phyloP scores from a whole-genome alignment of 2,329 filamentous ascomycete genomes.

The Fusarium sp. region DNA sequence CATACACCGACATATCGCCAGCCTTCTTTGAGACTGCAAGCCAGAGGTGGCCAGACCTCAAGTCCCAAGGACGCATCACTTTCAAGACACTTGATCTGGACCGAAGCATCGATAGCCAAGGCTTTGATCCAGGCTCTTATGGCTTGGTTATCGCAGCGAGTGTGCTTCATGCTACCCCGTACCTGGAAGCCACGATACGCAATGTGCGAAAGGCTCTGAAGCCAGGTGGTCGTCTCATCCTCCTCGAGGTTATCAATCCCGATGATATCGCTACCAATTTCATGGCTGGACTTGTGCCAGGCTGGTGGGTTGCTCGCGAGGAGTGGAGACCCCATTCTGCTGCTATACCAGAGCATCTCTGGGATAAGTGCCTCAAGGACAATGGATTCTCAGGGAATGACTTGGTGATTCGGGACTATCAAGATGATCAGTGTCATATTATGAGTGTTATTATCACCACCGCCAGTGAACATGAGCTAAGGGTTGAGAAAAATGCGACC shows the following conservation, averaged over 20 bases:
- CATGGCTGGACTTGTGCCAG: constrained; percentile 40
- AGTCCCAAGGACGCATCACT: neutral
- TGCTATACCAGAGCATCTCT: neutral
- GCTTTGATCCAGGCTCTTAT: constrained; percentile 24
- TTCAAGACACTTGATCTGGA: constrained; percentile 43
- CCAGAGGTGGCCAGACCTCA: constrained; percentile 1
- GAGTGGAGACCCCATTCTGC: neutral
- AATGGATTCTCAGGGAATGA: constrained; percentile 4
- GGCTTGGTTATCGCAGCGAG: constrained; percentile 43
- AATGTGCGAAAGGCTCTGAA: constrained; percentile 38
- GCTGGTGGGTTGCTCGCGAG: constrained; percentile 47
- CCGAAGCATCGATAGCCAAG: constrained; percentile 1
- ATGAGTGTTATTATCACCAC: neutral
- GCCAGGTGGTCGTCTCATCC: constrained; percentile 41
- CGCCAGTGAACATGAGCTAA: rapidly evolving
- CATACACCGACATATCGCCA: constrained; percentile 52
- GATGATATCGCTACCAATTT: constrained; percentile 18
- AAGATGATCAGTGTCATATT: neutral
- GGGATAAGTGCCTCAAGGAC: neutral
- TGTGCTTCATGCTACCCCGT: constrained; percentile 44
- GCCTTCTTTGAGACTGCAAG: constrained; percentile 46
- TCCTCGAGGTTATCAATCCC: constrained; percentile 35
- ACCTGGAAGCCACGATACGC: constrained; percentile 35
- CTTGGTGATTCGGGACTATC: neutral
- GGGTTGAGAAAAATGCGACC: rapidly evolving